These are phyloP conservation scores for Antrodiella citrinella DNA, from an alignment of 768 basidiomycete species.

Conservation along the genomic window DNA sequence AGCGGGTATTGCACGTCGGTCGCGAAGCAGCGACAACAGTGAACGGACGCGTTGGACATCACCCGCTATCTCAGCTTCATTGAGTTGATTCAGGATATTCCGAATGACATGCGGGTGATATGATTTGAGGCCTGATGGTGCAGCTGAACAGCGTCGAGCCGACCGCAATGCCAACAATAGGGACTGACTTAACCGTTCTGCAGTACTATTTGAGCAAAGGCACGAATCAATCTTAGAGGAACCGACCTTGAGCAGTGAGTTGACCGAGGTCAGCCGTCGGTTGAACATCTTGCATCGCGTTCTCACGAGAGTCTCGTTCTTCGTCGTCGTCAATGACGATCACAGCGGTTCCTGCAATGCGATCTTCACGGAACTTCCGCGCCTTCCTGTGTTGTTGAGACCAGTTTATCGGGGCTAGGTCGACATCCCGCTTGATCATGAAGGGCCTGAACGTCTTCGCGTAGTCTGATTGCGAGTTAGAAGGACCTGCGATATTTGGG, in stretches of 20 bases:
- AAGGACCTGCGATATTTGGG: constrained; percentile 25
- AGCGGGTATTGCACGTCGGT: constrained; percentile 56
- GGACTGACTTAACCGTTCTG: constrained; percentile 18
- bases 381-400: constrained; percentile 31
- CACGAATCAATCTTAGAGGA: neutral
- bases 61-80: constrained; percentile 70
- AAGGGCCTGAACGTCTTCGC: constrained; percentile 74
- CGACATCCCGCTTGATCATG: constrained; percentile 63
- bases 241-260: constrained; percentile 36
- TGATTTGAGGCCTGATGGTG: constrained; percentile 21
- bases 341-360: constrained; percentile 29
- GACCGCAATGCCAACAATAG: too few species aligned
- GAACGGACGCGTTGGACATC: constrained; percentile 61
- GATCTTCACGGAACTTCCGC: constrained; percentile 18
- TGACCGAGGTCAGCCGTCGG: constrained; percentile 6
- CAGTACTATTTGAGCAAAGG: neutral
- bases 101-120: constrained; percentile 32
- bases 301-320: constrained; percentile 7
- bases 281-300: constrained; percentile 18
- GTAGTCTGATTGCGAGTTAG: constrained; percentile 51
- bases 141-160: too few species aligned
- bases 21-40: constrained; percentile 51
- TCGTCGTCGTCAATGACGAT: constrained; percentile 52
- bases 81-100: constrained; percentile 51
- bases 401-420: constrained; percentile 67